These are phyloP conservation scores for Meira miltonrushii DNA, from an alignment of 1,284 basidiomycete genomes.

Conservation along the genomic window DNA sequence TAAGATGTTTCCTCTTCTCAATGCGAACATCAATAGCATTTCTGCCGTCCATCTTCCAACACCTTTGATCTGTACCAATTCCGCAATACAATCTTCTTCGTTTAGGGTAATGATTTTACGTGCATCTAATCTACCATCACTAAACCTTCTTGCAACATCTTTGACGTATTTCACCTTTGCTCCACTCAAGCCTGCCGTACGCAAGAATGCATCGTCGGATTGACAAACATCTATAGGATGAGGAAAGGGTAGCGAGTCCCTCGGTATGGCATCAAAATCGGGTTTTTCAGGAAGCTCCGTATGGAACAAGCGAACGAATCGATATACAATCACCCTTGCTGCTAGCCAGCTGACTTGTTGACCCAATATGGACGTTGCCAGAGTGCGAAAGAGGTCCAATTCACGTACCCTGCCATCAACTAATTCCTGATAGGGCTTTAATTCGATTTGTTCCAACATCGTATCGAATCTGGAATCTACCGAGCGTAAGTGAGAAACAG, in stretches of 20 bases:
- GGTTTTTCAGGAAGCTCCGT: slow-evolving; percentile 38
- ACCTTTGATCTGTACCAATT: slow-evolving; percentile 55
- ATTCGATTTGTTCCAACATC: slow-evolving; percentile 64
- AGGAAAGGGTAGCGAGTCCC: slow-evolving; percentile 45
- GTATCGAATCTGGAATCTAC: slow-evolving; percentile 68
- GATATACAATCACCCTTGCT: slow-evolving; percentile 76
- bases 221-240: slow-evolving; percentile 37
- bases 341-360: slow-evolving; percentile 90
- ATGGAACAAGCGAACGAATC: slow-evolving; percentile 60
- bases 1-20: slow-evolving; percentile 43
- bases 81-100: slow-evolving; percentile 38
- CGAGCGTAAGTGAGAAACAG: slow-evolving; percentile 65
- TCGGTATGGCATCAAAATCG: slow-evolving; percentile 32
- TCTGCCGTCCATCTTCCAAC: slow-evolving; percentile 50
- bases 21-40: slow-evolving; percentile 51
- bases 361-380: slow-evolving; percentile 68
- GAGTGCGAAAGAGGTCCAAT: slow-evolving; percentile 48
- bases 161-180: slow-evolving; percentile 47
- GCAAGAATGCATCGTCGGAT: slow-evolving; percentile 31
- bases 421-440: slow-evolving; percentile 65
- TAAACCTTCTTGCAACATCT: slow-evolving; percentile 41
- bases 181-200: slow-evolving; percentile 41
- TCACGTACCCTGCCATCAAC: slow-evolving; percentile 54
- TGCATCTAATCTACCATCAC: slow-evolving; percentile 42
- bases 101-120: slow-evolving; percentile 32